Conservation (phyloP, 306 rosid genomes). For the Cucumis hystrix region DNA sequence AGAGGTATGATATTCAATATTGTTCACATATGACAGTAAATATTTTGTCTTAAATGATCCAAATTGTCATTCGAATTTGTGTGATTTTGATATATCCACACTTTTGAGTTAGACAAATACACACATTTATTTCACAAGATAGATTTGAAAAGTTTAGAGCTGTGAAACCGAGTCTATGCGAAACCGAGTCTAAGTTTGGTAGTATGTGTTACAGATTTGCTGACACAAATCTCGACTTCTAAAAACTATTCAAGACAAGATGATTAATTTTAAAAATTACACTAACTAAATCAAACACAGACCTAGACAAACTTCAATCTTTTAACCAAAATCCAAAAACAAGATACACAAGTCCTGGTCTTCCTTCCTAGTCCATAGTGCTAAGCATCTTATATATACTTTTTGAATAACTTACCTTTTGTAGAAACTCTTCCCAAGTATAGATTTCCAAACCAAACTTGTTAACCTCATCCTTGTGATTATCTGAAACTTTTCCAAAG, state of each 20-base stretch:
- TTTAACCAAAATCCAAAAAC: background rate
- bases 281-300: background rate
- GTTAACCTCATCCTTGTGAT: conserved; percentile 57
- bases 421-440: conserved; percentile 76
- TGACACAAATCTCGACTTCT: background rate
- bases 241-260: background rate
- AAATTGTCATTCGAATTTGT: background rate
- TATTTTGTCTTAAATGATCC: background rate
- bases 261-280: background rate
- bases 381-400: background rate
- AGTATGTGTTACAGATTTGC: background rate
- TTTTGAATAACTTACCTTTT: conserved; percentile 35
- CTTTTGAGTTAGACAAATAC: background rate
- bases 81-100: background rate
- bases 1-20: background rate
- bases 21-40: background rate
- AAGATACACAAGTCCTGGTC: background rate
- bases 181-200: background rate
- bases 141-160: background rate
- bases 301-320: background rate
- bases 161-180: background rate
- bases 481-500: conserved; percentile 66
- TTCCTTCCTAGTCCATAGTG: background rate
- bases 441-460: conserved; percentile 45
- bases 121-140: background rate